phyloP scores from a whole-genome alignment of 345 rosid species.

The Rhizophora mangle region DNA sequence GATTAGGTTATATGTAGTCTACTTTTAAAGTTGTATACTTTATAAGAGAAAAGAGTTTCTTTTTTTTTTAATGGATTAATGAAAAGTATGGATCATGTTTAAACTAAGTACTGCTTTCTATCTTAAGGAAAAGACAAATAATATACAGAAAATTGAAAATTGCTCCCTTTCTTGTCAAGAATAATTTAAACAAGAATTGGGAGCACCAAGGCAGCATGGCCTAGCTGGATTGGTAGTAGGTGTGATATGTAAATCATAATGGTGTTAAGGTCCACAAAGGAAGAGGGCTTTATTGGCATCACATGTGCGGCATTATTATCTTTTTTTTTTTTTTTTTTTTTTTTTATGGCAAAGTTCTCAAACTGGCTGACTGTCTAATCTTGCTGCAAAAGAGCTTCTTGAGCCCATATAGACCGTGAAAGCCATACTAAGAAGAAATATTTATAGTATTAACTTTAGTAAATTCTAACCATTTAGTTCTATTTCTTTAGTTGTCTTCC shows the following conservation, averaged over 20 bases:
- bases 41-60: too few relatives aligned
- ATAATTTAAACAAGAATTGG: constrained; percentile 35
- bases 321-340: neutral
- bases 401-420: constrained; percentile 29
- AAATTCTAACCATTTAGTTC: constrained; percentile 50
- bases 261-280: constrained; percentile 50
- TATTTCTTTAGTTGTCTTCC: constrained; percentile 65
- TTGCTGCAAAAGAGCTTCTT: constrained; percentile 27
- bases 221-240: constrained; percentile 66
- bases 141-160: neutral
- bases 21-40: neutral
- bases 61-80: neutral
- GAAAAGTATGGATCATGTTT: neutral
- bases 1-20: neutral
- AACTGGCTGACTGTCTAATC: neutral
- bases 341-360: neutral
- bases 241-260: constrained; percentile 51
- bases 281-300: constrained; percentile 28
- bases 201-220: constrained; percentile 41
- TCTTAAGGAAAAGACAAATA: neutral
- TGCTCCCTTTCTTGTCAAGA: constrained; percentile 29
- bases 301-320: constrained; percentile 2
- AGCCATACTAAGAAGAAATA: constrained; percentile 3
- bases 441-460: neutral
- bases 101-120: neutral